A percentile compares a stretch with the other conserved stretches of the same genome.
Conservation (phyloP, 2,329 filamentous ascomycete species). For the Proliferodiscus dingleyae region DNA sequence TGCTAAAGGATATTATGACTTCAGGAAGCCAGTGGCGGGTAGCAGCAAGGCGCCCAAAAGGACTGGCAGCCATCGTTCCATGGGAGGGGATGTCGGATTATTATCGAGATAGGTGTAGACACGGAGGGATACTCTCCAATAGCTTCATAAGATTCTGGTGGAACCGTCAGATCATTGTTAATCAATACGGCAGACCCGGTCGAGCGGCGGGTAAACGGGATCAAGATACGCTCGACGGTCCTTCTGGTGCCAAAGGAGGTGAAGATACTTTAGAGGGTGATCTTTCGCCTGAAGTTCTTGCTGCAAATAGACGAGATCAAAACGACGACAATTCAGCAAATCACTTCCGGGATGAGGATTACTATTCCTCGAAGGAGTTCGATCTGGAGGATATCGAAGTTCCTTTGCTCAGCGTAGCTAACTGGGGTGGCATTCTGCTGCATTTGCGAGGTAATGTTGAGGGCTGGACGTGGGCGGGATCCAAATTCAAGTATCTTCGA, state of each 20-base stretch:
- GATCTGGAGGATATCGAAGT: constrained; percentile 61
- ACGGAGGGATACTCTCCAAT: constrained; percentile 58
- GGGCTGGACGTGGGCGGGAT: constrained; percentile 59
- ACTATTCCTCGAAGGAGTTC: constrained; percentile 41
- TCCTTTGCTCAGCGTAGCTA: constrained; percentile 61
- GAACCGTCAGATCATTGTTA: constrained; percentile 59
- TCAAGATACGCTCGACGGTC: constrained; percentile 51
- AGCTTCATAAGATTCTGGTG: constrained; percentile 61
- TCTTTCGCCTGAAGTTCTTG: constrained; percentile 42
- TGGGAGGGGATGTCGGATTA: constrained; percentile 55
- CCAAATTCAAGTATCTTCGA: constrained; percentile 62
- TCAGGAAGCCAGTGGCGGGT: constrained; percentile 47
- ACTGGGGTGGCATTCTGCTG: constrained; percentile 67
- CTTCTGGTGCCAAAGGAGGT: constrained; percentile 17
- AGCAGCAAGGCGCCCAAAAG: constrained; percentile 46
- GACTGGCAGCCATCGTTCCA: constrained; percentile 45
- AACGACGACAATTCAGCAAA: constrained; percentile 43
- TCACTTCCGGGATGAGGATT: constrained; percentile 48
- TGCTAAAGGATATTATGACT: constrained; percentile 1
- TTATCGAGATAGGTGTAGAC: constrained; percentile 52
- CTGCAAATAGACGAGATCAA: constrained; percentile 36
- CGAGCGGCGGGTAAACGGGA: constrained; percentile 33
- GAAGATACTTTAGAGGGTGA: constrained; percentile 53
- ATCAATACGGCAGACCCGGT: constrained; percentile 60
- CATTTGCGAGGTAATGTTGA: constrained; percentile 66